Conservation (phyloP, 768 basidiomycete genomes). For the Cubamyces lactineus region DNA sequence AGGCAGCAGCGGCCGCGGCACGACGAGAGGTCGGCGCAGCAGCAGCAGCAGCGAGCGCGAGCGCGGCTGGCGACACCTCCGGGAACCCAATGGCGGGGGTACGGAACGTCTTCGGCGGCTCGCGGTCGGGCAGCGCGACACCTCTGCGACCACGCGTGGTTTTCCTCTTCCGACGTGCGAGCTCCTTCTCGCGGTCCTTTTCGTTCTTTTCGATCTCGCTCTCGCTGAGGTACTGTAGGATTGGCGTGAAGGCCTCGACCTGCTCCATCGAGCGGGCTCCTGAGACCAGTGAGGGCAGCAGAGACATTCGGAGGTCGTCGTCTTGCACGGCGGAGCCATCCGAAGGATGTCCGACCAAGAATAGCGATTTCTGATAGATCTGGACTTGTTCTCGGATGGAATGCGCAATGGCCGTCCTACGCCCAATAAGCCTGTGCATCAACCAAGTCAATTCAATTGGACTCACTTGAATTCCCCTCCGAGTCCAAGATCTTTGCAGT, state of each 20-base stretch:
- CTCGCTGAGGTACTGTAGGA: constrained; percentile 87
- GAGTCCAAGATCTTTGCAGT: constrained; percentile 85
- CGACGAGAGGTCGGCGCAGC: constrained; percentile 73
- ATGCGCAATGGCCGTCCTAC: constrained; percentile 91
- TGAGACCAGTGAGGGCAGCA: constrained; percentile 78
- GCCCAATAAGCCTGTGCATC: neutral
- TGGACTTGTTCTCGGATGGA: constrained; percentile 95
- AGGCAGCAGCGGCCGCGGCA: constrained; percentile 86
- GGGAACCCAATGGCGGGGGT: constrained; percentile 88
- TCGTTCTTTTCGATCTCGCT: constrained; percentile 89
- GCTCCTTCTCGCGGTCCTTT: constrained; percentile 92
- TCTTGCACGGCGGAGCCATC: constrained; percentile 81
- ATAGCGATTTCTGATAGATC: constrained; percentile 88
- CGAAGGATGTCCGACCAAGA: constrained; percentile 85
- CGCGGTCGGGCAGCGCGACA: constrained; percentile 87
- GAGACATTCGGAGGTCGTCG: constrained; percentile 88
- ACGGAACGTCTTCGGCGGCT: constrained; percentile 88
- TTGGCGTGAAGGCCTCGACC: constrained; percentile 80
- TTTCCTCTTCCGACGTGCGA: constrained; percentile 81
- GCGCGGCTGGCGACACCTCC: constrained; percentile 70
- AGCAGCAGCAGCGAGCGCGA: constrained; percentile 66
- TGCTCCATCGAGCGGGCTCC: constrained; percentile 78
- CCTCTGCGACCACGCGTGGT: constrained; percentile 83
- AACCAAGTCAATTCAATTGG: neutral
- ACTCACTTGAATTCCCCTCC: constrained; percentile 90